Evolutionary conservation across 1,284 basidiomycete species (phyloP), one percentile per base, ranked within the genome.

Genomic region (Peniophora sp.): DNA sequence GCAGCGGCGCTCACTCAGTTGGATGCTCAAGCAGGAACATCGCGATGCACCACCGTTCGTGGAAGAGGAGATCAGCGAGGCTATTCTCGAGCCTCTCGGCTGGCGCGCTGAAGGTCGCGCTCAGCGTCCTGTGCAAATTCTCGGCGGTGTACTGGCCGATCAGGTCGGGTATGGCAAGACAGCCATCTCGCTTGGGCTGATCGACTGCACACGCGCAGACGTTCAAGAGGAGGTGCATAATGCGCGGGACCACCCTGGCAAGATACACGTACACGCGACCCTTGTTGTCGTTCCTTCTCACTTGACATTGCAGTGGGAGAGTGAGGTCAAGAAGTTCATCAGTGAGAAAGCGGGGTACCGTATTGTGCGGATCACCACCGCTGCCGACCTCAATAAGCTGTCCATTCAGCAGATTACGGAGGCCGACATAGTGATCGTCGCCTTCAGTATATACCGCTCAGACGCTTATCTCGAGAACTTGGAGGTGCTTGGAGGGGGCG

Each of bases 131-230:
- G 78, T 92, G 49, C 75, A 72, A 54, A 71, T 97, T 22, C 78
- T 89, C 47, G 95, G 94, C 14, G 95, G 95, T 23, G 94, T 97
- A 49, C 80, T 97, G 45, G 95, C 95, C 9, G 94, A 97, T 61
- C 88, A 96, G 65, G 94, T 97, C 57, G 94, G 95, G 48, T 97
- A 97, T 63, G 94, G 94, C 32, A 97, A 97, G 71, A 97, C 94
- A 0, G 93, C 93, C 23, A 97, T 97, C 59, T 93, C 92, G 1
- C 77, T 97, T 20, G 94, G 88, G 8, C 75, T 97, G 50, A 87
- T 96, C 56, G 85, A 89, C 61, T 85, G 81, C 61, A 75, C 79
- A 51, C 70, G 68, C 50, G 75, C 79, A 58, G 67, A 74, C 36
- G 78, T 88, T 25, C 72, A 74, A 51, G 71, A 75, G 50, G 78